Evolutionary conservation across 805 yeast genomes (phyloP), one percentile per base, ranked within the genome.

Genomic region (Suhomyces pyralidae): DNA sequence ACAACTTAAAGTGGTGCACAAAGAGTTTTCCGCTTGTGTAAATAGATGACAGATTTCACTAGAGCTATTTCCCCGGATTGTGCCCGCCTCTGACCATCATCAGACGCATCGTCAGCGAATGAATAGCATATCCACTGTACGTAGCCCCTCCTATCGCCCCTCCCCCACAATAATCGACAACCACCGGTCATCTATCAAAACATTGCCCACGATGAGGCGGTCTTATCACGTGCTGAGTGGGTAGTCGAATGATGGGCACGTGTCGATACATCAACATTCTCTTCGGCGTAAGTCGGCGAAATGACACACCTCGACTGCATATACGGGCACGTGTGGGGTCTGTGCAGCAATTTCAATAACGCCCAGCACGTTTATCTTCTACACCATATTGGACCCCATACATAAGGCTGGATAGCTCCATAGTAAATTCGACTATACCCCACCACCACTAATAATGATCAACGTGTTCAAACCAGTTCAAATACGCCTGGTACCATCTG

Each of bases 401-500:
- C n/a, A n/a, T 5, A n/a, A n/a, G 9, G 17, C n/a, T n/a, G 36
- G 12, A 15, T 14, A n/a, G 36, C 17, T 32, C 36, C 5, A 32
- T 32, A 32, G 17, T n/a, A 14, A 3, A n/a, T n/a, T 32, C 36
- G 5, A 7, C 36, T n/a, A 32, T 9, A 32, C 36, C 36, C 3
- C 3, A 14, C 17, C 9, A 7, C 15, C 14, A 32, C 36, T n/a
- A 6, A 17, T 6, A 40, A 48, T 48, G 50, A 48, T 48, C 25
- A 48, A 38, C 32, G 40, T 48, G 19, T 48, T 40, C 26, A 48
- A 24, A n/a, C 50, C 50, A 3, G 22, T 22, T 12, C 36, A n/a
- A 6, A n/a, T 8, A n/a, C 24, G 50, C 17, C 26, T 30, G 25
- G 15, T 12, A 5, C 25, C 40, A n/a, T 12, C 22, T 15, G 24